Percentiles rank a stretch among this genome's conserved stretches.
These are phyloP conservation scores for Pseudopithomyces chartarum DNA, from an alignment of 2,329 filamentous ascomycete species.

Conservation along the genomic window DNA sequence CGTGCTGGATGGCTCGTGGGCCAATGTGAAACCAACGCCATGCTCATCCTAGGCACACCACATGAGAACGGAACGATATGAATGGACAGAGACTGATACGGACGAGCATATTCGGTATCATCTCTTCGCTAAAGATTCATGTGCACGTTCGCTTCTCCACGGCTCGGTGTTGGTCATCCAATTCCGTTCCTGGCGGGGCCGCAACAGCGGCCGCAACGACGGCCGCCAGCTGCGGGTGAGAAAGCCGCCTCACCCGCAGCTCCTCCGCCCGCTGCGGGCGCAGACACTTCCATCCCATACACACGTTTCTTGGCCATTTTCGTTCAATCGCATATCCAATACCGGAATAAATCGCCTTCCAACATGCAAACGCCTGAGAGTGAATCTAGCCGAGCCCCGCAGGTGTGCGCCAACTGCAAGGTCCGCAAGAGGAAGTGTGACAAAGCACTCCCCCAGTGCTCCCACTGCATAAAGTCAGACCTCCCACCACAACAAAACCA, in stretches of 20 bases:
- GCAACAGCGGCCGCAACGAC: background rate
- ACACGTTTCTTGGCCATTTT: background rate
- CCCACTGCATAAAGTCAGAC: conserved; percentile 10
- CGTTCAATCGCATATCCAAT: background rate
- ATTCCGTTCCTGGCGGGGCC: too few relatives aligned
- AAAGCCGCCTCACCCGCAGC: background rate
- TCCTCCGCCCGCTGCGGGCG: background rate
- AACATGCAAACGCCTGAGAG: conserved; percentile 11
- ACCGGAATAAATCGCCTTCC: background rate
- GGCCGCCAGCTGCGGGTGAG: background rate
- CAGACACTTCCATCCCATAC: background rate
- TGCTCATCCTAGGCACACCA: too few relatives aligned
- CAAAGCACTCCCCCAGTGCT: conserved; percentile 12
- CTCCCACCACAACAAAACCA: background rate
- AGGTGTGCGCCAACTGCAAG: conserved; percentile 14
- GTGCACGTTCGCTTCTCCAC: too few relatives aligned
- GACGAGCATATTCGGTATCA: too few relatives aligned
- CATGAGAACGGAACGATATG: too few relatives aligned
- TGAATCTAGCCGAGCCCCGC: conserved; percentile 7
- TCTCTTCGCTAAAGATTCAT: too few relatives aligned
- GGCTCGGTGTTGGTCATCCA: too few relatives aligned
- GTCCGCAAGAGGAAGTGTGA: conserved; percentile 14
- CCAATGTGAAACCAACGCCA: too few relatives aligned
- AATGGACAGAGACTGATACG: too few relatives aligned
- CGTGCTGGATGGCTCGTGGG: too few relatives aligned